Evolutionary conservation across 257 asterid genomes (phyloP), one percentile per base, ranked within the genome.

Genomic region (Henckelia pumila): DNA sequence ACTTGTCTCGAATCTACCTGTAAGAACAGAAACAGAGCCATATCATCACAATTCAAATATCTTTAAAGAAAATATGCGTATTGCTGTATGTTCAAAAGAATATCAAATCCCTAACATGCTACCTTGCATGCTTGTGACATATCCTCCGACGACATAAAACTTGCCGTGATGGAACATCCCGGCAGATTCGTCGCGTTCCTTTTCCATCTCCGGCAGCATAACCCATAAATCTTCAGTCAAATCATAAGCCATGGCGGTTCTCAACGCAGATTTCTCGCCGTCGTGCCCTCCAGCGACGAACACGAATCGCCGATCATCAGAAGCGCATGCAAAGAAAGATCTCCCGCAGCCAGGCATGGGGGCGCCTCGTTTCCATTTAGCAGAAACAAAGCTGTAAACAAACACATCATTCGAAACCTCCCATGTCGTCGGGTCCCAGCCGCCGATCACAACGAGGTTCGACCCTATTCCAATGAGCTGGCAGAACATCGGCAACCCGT

Each of bases 201-300:
- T 56, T 23, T 79, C 79, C 97, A 88, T 91, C 73, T 86, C 93
- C 3, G 92, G 89, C 69, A 88, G 4, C 0, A 1, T 17, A 9
- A 35, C 53, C 96, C 97, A 91, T 62, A 52, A 57, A 55, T 86
- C 81, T 0, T 22, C 11, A 10, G 30, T 70, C 82, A 86, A 87
- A 68, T 88, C 88, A 26, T 91, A 91, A 32, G 83, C 82, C 79
- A 85, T 19, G 1, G 89, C 89, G 0, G 93, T 86, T n/a, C 56
- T 78, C 68, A 91, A 25, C 0, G 97, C 95, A 33, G 84, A 75
- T 70, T 88, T 91, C 30, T 82, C 89, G 5, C 60, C 61, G 55
- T 88, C 96, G 66, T 91, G 97, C 0, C 97, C 97, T 0, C 97
- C 97, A 2, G 93, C 95, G 8, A 91, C 86, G 24, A 73, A 82